Base-by-base conservation (phyloP, 1,284 basidiomycete genomes). In the Cutaneotrichosporon dermatis region DNA sequence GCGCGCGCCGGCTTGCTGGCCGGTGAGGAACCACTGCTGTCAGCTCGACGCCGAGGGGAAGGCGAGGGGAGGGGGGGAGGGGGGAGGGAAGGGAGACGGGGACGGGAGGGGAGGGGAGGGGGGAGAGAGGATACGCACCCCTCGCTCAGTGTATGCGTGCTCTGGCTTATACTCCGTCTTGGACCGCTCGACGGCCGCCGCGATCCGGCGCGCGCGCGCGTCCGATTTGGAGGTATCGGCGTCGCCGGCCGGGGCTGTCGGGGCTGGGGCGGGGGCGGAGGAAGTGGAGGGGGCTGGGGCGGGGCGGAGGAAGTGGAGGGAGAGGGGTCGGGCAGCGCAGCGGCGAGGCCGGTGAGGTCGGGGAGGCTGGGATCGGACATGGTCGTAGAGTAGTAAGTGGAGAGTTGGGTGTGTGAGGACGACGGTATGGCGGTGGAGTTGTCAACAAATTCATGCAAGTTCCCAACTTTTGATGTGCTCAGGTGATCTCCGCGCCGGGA, bases 121-220 rank as follows among this genome's bases (percentile, higher is more conserved):
- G 33, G n/a, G n/a, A 25, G 25, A 46, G 46, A 34, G 46, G 15
- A 13, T 11, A 65, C 70, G 58, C 49, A 75, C 75, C 9, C 56
- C 63, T 52, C 72, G 61, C 61, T 76, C 75, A 1, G 73, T 75
- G 59, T 69, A 73, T 7, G 70, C 75, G 62, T 76, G 71, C 40
- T 75, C 68, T 4, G 68, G 34, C 54, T 67, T 65, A 56, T 76
- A 76, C 57, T 76, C 74, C 4, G 57, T 58, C 57, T 65, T 73
- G 8, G 70, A 70, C 6, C 72, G 44, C 57, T 69, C 48, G 10
- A 76, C 72, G 25, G 75, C 75, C 5, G 66, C 69, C 41, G 68
- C 72, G 39, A 76, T 76, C 2, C 75, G 67, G 34, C 55, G 55
- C 35, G 60, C 52, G 16, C 68, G 57, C 13, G 65, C 57, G n/a